Base-by-base conservation (phyloP, 225 moss, liverwort and hornwort species). In the Bryum argenteum region DNA sequence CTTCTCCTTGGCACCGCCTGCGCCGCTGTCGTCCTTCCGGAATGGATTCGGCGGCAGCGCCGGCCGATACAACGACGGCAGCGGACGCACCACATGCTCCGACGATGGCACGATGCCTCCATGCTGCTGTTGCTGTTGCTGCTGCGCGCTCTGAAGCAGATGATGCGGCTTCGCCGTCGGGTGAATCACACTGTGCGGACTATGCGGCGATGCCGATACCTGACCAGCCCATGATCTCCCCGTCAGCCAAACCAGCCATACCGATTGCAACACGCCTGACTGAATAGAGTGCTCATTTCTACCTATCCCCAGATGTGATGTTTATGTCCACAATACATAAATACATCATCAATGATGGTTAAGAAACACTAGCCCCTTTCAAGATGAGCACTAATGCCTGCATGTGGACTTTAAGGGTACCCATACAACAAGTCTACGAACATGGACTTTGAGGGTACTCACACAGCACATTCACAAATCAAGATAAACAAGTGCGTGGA, bases 151-250 rank as follows among this genome's bases (percentile, higher is more conserved):
- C 1, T 81, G 77, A 38, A 80, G 86, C 43, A 83, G 77, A 52
- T 81, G 78, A 19, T 80, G 80, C 8, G 77, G 82, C 16, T 82
- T 80, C 28, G 75, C 72, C 39, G 72, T 75, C 8, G 83, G 75
- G 42, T 72, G 75, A 38, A 86, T 71, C 42, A 77, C 54, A 41
- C 75, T 74, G 55, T 85, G 73, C 33, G 73, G 50, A 8, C 70
- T 60, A 16, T 38, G 72, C 65, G 51, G 48, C 37, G 77, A 80
- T 10, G 80, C 71, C 8, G 77, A 78, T 20, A 78, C 79, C 82
- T 85, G 76, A 21, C 10, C 57, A 26, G 10, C 26, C 5, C 38
- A 16, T 61, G 48, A 67, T 26, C 67, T n/a, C 14, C 40, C 14
- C 47, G 26, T 21, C 56, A 9, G 42, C 54, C 61, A 78, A 60